Conservation (phyloP, 306 rosid genomes). For the Oemleria cerasiformis region DNA sequence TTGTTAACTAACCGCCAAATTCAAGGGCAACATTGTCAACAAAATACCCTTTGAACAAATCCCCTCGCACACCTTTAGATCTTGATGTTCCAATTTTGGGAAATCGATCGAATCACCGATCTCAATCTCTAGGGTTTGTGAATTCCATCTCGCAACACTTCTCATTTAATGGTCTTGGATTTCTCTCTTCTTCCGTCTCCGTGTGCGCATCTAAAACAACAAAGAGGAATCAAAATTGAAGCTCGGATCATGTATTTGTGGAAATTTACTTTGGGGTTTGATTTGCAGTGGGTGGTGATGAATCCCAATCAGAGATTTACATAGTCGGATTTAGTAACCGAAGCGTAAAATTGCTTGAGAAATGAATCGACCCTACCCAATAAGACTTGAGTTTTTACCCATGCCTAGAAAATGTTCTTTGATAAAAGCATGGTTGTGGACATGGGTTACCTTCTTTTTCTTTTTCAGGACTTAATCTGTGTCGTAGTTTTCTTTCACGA, state of each 20-base stretch:
- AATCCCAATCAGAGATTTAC: slow-evolving; percentile 68
- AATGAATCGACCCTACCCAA: slow-evolving; percentile 74
- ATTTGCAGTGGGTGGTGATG: slow-evolving; percentile 72
- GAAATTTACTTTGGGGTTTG: slow-evolving; percentile 65
- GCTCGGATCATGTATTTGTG: slow-evolving; percentile 82
- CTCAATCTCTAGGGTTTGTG: no score
- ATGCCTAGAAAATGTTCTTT: slow-evolving; percentile 65
- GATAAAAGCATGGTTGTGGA: slow-evolving; percentile 72
- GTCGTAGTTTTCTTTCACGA: slow-evolving; percentile 50
- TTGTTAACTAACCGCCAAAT: no score
- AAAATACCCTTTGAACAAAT: no score
- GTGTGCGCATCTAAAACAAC: no score
- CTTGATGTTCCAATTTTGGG: no score
- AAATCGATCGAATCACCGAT: no score
- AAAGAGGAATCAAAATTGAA: not conserved
- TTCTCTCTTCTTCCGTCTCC: no score
- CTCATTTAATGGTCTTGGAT: no score
- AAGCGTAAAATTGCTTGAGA: slow-evolving; percentile 79
- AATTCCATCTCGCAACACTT: no score
- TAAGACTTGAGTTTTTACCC: slow-evolving; percentile 55
- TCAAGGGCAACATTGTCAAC: no score
- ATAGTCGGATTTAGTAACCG: slow-evolving; percentile 85
- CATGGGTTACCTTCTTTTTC: slow-evolving; percentile 42
- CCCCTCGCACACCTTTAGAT: no score
- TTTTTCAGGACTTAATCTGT: slow-evolving; percentile 35